Evolutionary conservation across 768 basidiomycete genomes (phyloP).

Genomic region (Mycena venus): DNA sequence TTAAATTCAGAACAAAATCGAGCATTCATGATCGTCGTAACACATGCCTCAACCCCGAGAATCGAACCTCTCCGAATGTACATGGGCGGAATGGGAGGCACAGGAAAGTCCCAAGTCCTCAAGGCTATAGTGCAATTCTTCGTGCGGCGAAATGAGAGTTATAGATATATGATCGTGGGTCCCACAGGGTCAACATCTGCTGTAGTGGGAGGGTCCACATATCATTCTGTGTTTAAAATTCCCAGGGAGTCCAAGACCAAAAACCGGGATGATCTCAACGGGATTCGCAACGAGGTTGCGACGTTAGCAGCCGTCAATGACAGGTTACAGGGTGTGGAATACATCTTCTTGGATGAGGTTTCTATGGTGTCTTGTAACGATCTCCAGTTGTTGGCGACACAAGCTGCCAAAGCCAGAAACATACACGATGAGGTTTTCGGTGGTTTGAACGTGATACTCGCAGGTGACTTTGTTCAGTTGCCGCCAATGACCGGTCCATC

Average conservation of each 20-base stretch:
- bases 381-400: not conserved
- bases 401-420: not conserved
- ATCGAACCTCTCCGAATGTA: conserved; percentile 46
- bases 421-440: not conserved
- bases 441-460: not conserved
- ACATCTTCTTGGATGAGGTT: conserved; percentile 23
- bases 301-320: conserved; percentile 4
- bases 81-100: conserved; percentile 44
- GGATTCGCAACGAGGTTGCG: not conserved
- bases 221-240: conserved; percentile 42
- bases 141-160: not conserved
- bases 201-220: conserved; percentile 39
- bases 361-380: not conserved
- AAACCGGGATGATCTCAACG: conserved; percentile 2
- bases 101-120: conserved; percentile 42
- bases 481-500: not conserved
- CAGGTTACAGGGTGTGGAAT: conserved; percentile 39
- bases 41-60: no score
- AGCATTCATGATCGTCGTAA: no score
- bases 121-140: conserved; percentile 34
- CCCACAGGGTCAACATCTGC: conserved; percentile 41
- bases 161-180: conserved; percentile 32
- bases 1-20: no score
- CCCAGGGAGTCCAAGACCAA: not conserved
- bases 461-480: not conserved